A percentile compares a stretch with the other conserved stretches of the same genome.
phyloP scores from a whole-genome alignment of 768 basidiomycete genomes.

The Lactarius sp. region DNA sequence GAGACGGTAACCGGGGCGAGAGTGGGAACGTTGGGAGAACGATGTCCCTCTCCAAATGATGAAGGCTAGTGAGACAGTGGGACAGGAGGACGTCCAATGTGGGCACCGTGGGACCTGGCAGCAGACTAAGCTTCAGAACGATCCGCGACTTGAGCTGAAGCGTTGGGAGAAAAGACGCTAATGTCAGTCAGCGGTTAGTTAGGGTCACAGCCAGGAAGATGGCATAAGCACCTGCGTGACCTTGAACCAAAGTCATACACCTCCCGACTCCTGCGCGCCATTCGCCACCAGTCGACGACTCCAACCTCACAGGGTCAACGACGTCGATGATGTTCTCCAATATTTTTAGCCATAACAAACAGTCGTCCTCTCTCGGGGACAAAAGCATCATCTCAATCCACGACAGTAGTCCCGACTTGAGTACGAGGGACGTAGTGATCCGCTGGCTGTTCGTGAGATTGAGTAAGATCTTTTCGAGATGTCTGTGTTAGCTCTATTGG shows the following conservation, averaged over 20 bases:
- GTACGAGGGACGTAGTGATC: conserved; percentile 64
- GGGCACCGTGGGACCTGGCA: conserved; percentile 13
- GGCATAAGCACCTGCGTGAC: conserved; percentile 26
- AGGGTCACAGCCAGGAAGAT: not conserved
- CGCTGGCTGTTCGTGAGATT: conserved; percentile 66
- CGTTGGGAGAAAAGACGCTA: not conserved
- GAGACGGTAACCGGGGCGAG: not conserved
- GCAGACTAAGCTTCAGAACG: conserved; percentile 15
- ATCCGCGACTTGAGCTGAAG: conserved; percentile 5
- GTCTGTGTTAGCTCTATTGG: not conserved
- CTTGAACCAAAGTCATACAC: conserved; percentile 44
- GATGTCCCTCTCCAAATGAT: conserved; percentile 11
- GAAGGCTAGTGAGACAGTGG: conserved; percentile 12
- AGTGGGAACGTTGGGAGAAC: not conserved
- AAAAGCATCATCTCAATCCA: conserved; percentile 80
- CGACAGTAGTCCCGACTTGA: conserved; percentile 64
- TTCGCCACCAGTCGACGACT: conserved; percentile 49
- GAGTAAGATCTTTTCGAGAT: conserved; percentile 66
- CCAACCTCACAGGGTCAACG: conserved; percentile 47
- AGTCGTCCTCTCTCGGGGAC: conserved; percentile 7
- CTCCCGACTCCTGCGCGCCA: conserved; percentile 56
- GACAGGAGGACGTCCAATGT: conserved; percentile 14
- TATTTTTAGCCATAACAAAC: conserved; percentile 29
- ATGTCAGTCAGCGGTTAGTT: not conserved
- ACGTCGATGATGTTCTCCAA: conserved; percentile 36